These are phyloP conservation scores for Ajuga chamaepitys DNA, from an alignment of 257 asterid genomes.

Conservation along the genomic window DNA sequence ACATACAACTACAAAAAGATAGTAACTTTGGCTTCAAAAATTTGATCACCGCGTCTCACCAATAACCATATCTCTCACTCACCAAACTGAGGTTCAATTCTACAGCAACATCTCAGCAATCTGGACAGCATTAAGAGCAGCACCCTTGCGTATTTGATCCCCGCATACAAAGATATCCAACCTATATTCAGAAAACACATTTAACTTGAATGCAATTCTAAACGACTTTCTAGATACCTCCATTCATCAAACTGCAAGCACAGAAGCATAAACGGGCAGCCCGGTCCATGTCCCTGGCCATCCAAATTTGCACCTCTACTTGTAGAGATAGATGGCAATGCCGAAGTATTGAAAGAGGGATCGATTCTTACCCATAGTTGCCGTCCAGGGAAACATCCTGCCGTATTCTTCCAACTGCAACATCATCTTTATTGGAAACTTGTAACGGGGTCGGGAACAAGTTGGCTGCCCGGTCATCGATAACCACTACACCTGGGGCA, in stretches of 20 bases:
- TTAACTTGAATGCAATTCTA: neutral
- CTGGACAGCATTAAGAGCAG: conserved; percentile 86
- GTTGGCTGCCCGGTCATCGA: conserved; percentile 79
- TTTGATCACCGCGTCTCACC: conserved; percentile 12
- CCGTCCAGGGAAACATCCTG: conserved; percentile 88
- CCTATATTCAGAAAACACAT: conserved; percentile 30
- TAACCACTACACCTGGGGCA: conserved; percentile 73
- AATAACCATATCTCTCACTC: neutral
- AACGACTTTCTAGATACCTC: too few relatives aligned
- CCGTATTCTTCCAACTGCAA: conserved; percentile 92
- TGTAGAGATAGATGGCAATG: neutral
- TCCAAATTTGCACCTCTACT: neutral
- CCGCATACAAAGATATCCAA: conserved; percentile 93
- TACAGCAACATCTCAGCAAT: conserved; percentile 79
- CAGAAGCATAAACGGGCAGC: too few relatives aligned
- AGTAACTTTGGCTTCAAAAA: conserved; percentile 3
- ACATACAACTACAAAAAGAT: neutral
- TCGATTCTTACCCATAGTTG: conserved; percentile 54
- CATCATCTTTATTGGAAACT: conserved; percentile 82
- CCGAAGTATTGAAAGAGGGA: neutral
- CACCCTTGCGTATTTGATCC: conserved; percentile 96
- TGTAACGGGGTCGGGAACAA: conserved; percentile 80
- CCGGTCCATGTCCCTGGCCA: too few relatives aligned
- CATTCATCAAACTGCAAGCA: too few relatives aligned
- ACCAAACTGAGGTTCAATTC: neutral